These are phyloP conservation scores for Blastocystis sp. DNA, from an alignment of 352 stramenopile genomes.

Conservation along the genomic window DNA sequence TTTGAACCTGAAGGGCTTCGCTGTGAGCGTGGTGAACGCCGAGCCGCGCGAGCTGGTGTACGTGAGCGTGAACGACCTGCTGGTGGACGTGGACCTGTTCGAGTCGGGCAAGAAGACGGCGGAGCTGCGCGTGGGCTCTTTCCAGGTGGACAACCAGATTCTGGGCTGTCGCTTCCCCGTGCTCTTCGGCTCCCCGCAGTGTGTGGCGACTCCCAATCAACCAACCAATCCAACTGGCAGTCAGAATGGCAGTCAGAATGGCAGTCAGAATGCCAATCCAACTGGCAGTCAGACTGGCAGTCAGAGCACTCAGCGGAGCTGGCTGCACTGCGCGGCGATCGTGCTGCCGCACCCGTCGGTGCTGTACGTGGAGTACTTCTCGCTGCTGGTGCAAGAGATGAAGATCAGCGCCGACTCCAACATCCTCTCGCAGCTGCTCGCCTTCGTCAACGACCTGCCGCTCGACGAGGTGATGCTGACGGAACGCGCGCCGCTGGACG, in stretches of 20 bases:
- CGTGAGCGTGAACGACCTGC: slow-evolving; percentile 21
- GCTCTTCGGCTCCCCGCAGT: slow-evolving; percentile 58
- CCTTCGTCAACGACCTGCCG: slow-evolving; percentile 46
- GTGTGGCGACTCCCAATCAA: not conserved
- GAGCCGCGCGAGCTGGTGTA: slow-evolving; percentile 27
- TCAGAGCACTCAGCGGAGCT: not conserved
- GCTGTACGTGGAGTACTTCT: slow-evolving; percentile 59
- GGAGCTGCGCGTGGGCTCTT: slow-evolving; percentile 41
- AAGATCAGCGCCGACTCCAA: slow-evolving; percentile 1
- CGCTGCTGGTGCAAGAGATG: slow-evolving; percentile 60
- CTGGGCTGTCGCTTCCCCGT: slow-evolving; percentile 35
- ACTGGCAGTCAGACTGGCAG: too few species aligned
- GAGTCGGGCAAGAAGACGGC: slow-evolving; percentile 61
- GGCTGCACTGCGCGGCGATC: slow-evolving; percentile 24
- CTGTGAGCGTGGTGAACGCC: slow-evolving; percentile 45
- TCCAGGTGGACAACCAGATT: slow-evolving; percentile 66
- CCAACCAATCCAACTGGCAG: too few species aligned
- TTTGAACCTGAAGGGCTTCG: slow-evolving; percentile 6
- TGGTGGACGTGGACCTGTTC: not conserved
- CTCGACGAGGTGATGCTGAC: slow-evolving; percentile 18
- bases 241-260: too few species aligned
- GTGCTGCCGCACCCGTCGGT: slow-evolving; percentile 52
- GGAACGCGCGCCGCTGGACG: not conserved
- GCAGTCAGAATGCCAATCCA: too few species aligned
- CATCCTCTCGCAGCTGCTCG: slow-evolving; percentile 29